Evolutionary conservation across 805 yeast species (phyloP).

Genomic region (Candida yuanshanica): DNA sequence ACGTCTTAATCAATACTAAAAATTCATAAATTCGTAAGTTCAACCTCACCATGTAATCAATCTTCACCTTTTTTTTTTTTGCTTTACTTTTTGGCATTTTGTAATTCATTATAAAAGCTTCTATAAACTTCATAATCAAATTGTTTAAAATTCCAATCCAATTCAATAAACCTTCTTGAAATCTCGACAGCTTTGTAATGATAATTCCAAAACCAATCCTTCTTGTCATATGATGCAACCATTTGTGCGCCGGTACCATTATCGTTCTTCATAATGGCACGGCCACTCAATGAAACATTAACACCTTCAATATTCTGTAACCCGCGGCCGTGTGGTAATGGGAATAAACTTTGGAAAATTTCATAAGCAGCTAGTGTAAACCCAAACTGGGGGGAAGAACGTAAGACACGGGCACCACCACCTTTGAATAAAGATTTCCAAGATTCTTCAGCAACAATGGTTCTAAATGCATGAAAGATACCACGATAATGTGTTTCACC

Average conservation of each 20-base stretch:
- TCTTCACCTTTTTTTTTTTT: no score
- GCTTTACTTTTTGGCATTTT: slow-evolving; percentile 5
- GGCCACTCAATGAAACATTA: slow-evolving; percentile 6
- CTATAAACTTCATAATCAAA: slow-evolving; percentile 46
- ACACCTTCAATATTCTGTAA: slow-evolving; percentile 18
- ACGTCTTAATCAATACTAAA: no score
- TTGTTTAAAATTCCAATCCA: slow-evolving; percentile 55
- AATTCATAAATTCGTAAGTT: background rate
- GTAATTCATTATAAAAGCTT: slow-evolving; percentile 29
- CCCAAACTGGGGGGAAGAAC: slow-evolving; percentile 98
- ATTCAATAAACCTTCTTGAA: slow-evolving; percentile 54
- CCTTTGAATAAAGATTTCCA: slow-evolving; percentile 88
- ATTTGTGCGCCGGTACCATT: slow-evolving; percentile 5
- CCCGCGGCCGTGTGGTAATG: slow-evolving; percentile 40
- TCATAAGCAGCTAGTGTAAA: slow-evolving; percentile 97
- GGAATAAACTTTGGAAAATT: slow-evolving; percentile 72
- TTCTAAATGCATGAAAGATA: slow-evolving; percentile 67
- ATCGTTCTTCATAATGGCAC: slow-evolving; percentile 6
- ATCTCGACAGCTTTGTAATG: slow-evolving; percentile 56
- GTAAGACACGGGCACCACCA: slow-evolving; percentile 86
- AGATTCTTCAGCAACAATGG: slow-evolving; percentile 80
- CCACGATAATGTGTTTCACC: slow-evolving; percentile 78
- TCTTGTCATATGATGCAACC: slow-evolving; percentile 38
- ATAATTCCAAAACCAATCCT: slow-evolving; percentile 37
- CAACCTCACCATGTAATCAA: no score